phyloP scores from a whole-genome alignment of 1,284 basidiomycete genomes.

The Ganoderma lucidum region DNA sequence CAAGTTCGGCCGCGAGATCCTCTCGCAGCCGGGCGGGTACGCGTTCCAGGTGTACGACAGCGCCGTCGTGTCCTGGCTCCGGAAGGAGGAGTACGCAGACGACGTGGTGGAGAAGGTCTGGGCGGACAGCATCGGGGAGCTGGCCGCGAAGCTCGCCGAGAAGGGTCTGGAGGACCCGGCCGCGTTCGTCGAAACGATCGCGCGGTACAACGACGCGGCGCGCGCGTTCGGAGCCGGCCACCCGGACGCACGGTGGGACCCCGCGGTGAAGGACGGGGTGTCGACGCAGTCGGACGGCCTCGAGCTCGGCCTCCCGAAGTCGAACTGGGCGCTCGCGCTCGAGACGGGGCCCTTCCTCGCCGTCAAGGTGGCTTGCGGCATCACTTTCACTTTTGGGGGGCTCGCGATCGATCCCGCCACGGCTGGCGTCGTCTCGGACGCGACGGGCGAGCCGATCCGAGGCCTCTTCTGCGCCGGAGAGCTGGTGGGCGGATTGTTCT shows the following conservation, averaged over 20 bases:
- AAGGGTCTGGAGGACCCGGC: slow-evolving; percentile 55
- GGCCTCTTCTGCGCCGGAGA: slow-evolving; percentile 73
- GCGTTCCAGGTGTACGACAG: slow-evolving; percentile 73
- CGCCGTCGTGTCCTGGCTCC: slow-evolving; percentile 50
- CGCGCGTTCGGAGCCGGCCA: slow-evolving; percentile 46
- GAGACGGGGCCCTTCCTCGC: slow-evolving; percentile 64
- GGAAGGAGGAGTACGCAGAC: slow-evolving; percentile 71
- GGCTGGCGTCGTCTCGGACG: slow-evolving; percentile 56
- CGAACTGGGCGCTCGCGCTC: slow-evolving; percentile 70
- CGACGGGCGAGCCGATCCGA: slow-evolving; percentile 49
- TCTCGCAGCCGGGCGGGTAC: slow-evolving; percentile 61
- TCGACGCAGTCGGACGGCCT: slow-evolving; percentile 53
- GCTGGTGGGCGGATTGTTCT: slow-evolving; percentile 70
- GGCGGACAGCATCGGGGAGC: slow-evolving; percentile 55
- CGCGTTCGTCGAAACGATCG: slow-evolving; percentile 55
- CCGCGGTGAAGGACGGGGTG: slow-evolving; percentile 67
- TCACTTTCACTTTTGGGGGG: slow-evolving; percentile 78
- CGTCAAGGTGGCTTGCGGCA: slow-evolving; percentile 70
- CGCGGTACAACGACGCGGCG: slow-evolving; percentile 60
- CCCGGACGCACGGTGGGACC: slow-evolving; percentile 56
- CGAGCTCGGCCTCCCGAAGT: slow-evolving; percentile 48
- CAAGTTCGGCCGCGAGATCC: slow-evolving; percentile 66
- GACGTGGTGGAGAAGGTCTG: slow-evolving; percentile 62
- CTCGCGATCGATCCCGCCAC: slow-evolving; percentile 64
- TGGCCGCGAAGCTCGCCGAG: slow-evolving; percentile 55